Evolutionary conservation across 768 basidiomycete genomes (phyloP).

Genomic region (Boletus sensibilis): DNA sequence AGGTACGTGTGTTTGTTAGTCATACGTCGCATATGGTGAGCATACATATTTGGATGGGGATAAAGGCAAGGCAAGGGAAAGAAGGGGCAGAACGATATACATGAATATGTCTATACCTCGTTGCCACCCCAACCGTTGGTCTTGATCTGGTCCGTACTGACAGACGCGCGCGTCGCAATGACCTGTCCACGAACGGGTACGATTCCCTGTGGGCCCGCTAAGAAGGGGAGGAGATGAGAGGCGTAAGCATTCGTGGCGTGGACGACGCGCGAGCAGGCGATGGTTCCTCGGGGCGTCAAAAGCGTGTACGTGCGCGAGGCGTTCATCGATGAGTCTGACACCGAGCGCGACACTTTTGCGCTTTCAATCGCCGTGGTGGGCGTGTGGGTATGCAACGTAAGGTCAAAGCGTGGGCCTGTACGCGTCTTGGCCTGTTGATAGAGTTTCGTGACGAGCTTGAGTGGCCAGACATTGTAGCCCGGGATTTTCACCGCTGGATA

Average conservation of each 20-base stretch:
- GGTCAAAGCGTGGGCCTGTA: slow-evolving; percentile 33
- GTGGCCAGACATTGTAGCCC: slow-evolving; percentile 73
- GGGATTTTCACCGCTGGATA: slow-evolving; percentile 53
- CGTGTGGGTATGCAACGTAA: slow-evolving; percentile 71
- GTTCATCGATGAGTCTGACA: neutral
- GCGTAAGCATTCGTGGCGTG: slow-evolving; percentile 89
- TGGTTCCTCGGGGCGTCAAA: slow-evolving; percentile 61
- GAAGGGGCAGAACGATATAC: too few species aligned
- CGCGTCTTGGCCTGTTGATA: slow-evolving; percentile 43
- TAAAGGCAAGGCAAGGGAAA: neutral
- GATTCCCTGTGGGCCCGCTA: slow-evolving; percentile 53
- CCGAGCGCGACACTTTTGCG: neutral
- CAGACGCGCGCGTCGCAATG: slow-evolving; percentile 44
- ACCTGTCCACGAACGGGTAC: slow-evolving; percentile 75
- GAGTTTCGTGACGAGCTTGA: slow-evolving; percentile 74
- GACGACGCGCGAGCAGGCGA: slow-evolving; percentile 63
- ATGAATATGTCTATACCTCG: slow-evolving; percentile 19
- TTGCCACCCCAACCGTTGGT: slow-evolving; percentile 48
- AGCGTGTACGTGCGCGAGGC: slow-evolving; percentile 10
- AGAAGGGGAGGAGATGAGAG: slow-evolving; percentile 69
- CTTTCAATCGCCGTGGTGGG: slow-evolving; percentile 52
- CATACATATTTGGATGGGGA: neutral
- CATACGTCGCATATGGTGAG: neutral
- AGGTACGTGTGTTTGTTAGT: neutral
- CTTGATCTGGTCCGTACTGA: slow-evolving; percentile 39